These are phyloP conservation scores for Diaporthe batatas DNA, from an alignment of 2,329 filamentous ascomycete genomes.

Conservation along the genomic window DNA sequence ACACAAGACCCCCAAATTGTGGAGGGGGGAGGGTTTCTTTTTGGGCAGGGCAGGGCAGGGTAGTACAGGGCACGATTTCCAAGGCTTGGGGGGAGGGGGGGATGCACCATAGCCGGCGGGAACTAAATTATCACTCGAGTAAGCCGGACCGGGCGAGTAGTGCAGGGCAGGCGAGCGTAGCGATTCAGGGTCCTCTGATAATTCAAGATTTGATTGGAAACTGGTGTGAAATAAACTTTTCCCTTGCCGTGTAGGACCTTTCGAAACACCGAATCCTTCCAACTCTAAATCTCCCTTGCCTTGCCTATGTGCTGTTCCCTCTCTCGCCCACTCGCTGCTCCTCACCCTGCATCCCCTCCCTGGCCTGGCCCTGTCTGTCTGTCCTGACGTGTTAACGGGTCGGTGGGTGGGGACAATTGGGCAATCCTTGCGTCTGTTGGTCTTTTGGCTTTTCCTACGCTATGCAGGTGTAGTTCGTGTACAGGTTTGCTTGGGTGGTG, in stretches of 20 bases:
- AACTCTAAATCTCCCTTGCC: conserved; percentile 3
- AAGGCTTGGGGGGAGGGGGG: neutral
- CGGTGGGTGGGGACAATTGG: neutral
- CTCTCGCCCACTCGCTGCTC: too few species aligned
- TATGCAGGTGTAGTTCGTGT: conserved; percentile 23
- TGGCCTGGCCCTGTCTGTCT: too few species aligned
- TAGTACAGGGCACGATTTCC: conserved; percentile 2
- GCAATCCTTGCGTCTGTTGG: neutral
- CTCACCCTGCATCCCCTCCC: too few species aligned
- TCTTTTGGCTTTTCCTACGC: neutral
- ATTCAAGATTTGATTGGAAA: conserved; percentile 8
- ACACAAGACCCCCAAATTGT: neutral
- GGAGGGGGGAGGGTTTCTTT: neutral
- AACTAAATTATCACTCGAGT: neutral
- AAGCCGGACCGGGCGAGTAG: neutral
- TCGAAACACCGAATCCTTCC: conserved; percentile 30
- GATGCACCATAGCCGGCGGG: neutral
- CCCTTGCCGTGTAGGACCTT: conserved; percentile 7
- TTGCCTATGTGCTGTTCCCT: too few species aligned
- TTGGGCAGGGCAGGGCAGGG: neutral
- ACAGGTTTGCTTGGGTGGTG: neutral
- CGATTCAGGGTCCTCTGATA: conserved; percentile 18
- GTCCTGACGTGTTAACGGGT: conserved; percentile 7
- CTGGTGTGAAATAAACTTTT: conserved; percentile 12
- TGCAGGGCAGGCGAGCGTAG: neutral